These are phyloP conservation scores for Thelephora aurantiotincta DNA, from an alignment of 768 basidiomycete genomes.

Conservation along the genomic window DNA sequence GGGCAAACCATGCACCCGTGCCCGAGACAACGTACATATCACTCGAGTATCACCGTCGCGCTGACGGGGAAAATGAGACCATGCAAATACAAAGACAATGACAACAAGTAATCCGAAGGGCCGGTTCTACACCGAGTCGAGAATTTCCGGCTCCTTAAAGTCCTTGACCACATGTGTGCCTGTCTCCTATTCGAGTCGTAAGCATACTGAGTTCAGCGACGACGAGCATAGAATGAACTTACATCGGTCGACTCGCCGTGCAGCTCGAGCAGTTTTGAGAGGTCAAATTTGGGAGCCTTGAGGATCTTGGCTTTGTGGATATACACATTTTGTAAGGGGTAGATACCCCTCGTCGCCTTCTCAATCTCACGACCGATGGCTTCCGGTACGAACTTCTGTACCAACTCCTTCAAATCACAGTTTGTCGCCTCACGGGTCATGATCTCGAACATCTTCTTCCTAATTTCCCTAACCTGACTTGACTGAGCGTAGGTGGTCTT, in stretches of 20 bases:
- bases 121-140: conserved; percentile 73
- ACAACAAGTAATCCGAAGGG: conserved; percentile 17
- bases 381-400: conserved; percentile 98
- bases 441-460: conserved; percentile 99
- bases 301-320: conserved; percentile 99
- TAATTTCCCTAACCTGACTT: conserved; percentile 89
- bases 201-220: conserved; percentile 2
- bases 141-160: conserved; percentile 95
- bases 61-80: conserved; percentile 18
- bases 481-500: conserved; percentile 99
- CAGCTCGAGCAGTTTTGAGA: conserved; percentile 89
- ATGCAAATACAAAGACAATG: conserved; percentile 22
- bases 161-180: conserved; percentile 90
- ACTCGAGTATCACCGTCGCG: conserved; percentile 26
- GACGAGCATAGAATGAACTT: conserved; percentile 20
- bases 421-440: conserved; percentile 91
- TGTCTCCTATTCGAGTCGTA: conserved; percentile 51
- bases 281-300: conserved; percentile 94
- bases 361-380: conserved; percentile 99
- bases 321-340: conserved; percentile 98
- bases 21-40: conserved; percentile 16
- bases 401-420: conserved; percentile 94
- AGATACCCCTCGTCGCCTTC: conserved; percentile 93
- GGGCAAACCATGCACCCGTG: not conserved
- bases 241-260: conserved; percentile 94